Conservation (phyloP, 306 rosid genomes). For the Rosa rugosa region DNA sequence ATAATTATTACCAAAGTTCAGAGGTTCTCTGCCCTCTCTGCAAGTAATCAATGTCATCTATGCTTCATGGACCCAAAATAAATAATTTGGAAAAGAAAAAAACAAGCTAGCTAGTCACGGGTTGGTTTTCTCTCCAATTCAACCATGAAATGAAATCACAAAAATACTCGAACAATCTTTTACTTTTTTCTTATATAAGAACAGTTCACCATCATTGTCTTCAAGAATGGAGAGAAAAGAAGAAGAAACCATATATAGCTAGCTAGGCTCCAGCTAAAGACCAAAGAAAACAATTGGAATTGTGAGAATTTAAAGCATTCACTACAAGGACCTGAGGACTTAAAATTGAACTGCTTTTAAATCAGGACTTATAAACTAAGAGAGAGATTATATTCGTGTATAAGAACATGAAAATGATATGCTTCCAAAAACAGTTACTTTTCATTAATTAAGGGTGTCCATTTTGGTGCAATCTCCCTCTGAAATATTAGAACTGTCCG, state of each 20-base stretch:
- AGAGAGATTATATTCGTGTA: background rate
- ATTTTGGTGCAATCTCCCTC: conserved; percentile 46
- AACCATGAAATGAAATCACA: conserved; percentile 30
- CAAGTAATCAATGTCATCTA: conserved; percentile 32
- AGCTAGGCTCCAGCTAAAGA: background rate
- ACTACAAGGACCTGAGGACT: conserved; percentile 1
- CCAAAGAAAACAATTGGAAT: background rate
- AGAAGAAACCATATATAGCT: background rate
- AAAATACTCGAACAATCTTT: conserved; percentile 35
- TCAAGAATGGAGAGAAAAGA: conserved; percentile 48
- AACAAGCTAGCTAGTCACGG: conserved; percentile 49
- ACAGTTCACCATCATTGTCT: conserved; percentile 67
- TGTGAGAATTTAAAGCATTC: background rate
- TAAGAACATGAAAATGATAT: background rate
- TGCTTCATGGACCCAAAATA: conserved; percentile 25
- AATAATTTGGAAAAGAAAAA: background rate
- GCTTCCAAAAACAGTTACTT: conserved; percentile 35
- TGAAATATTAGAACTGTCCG: conserved; percentile 23
- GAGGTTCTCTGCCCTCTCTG: conserved; percentile 39
- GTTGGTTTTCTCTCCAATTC: conserved; percentile 35
- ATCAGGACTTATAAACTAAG: background rate
- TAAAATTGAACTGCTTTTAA: background rate
- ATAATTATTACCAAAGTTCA: conserved; percentile 55
- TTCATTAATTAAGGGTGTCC: conserved; percentile 38
- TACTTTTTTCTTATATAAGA: conserved; percentile 41